A percentile compares a stretch with the other conserved stretches of the same genome.
Evolutionary conservation across 2,329 filamentous ascomycete genomes (phyloP).

Genomic region (Myriosclerotinia curreyana): DNA sequence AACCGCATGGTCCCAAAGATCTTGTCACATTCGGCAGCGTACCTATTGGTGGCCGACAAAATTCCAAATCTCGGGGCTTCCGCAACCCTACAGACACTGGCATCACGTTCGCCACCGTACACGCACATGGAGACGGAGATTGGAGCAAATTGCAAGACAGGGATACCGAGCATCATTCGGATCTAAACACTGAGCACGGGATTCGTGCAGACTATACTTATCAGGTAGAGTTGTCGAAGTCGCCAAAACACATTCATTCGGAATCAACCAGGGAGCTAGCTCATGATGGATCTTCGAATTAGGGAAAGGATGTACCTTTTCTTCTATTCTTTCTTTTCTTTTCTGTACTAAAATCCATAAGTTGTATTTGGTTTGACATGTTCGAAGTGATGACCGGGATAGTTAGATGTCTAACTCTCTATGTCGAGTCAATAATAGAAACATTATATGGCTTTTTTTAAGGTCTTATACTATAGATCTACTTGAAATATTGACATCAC

Average conservation of each 20-base stretch:
- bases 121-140: constrained; percentile 20
- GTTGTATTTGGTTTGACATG: background rate
- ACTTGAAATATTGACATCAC: no score
- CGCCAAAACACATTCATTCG: constrained; percentile 5
- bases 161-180: constrained; percentile 5
- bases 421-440: background rate
- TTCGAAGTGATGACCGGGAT: no score
- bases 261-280: constrained; percentile 1
- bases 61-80: constrained; percentile 9
- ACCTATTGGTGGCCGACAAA: background rate
- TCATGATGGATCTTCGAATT: constrained; percentile 2
- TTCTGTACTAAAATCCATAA: background rate
- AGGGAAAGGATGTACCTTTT: background rate
- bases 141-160: constrained; percentile 20
- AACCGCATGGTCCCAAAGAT: background rate
- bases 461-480: background rate
- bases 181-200: background rate
- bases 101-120: constrained; percentile 14
- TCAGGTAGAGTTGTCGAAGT: constrained; percentile 20
- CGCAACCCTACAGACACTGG: constrained; percentile 22
- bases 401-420: background rate
- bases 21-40: constrained; percentile 10
- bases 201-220: constrained; percentile 21
- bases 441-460: background rate
- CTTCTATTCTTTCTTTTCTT: background rate